Evolutionary conservation across 2,329 filamentous ascomycete genomes (phyloP).

Genomic region (Claviceps spartinae): DNA sequence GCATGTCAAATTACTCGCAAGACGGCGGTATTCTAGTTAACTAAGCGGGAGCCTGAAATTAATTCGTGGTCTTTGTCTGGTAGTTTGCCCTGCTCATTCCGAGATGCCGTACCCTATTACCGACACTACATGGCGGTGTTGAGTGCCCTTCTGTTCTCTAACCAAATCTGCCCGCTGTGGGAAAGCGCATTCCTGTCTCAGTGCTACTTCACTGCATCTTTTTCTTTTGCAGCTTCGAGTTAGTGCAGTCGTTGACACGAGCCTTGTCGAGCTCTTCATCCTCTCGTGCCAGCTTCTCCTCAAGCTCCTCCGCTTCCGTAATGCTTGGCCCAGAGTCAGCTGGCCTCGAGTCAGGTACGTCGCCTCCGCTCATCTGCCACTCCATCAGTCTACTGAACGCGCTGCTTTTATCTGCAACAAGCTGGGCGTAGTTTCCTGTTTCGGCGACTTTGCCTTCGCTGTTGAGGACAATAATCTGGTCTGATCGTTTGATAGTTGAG

Average conservation of each 20-base stretch:
- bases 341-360: conserved; percentile 33
- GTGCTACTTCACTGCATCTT: background rate
- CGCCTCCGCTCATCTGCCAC: conserved; percentile 90
- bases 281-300: conserved; percentile 27
- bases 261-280: background rate
- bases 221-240: background rate
- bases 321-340: conserved; percentile 26
- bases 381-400: conserved; percentile 96
- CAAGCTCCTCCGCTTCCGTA: conserved; percentile 38
- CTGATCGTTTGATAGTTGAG: conserved; percentile 90
- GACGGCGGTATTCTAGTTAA: too few species aligned
- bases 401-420: conserved; percentile 60
- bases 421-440: conserved; percentile 67
- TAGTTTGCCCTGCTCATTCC: too few species aligned
- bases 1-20: too few species aligned
- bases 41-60: too few species aligned
- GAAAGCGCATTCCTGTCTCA: too few species aligned
- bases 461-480: conserved; percentile 84
- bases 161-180: too few species aligned
- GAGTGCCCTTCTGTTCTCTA: too few species aligned
- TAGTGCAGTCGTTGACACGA: background rate
- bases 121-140: too few species aligned
- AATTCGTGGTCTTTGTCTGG: too few species aligned
- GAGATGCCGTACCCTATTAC: too few species aligned
- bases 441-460: conserved; percentile 82